Evolutionary conservation across 1,284 basidiomycete species (phyloP), one percentile per base, ranked within the genome.

Genomic region (Amylostereum chailletii): DNA sequence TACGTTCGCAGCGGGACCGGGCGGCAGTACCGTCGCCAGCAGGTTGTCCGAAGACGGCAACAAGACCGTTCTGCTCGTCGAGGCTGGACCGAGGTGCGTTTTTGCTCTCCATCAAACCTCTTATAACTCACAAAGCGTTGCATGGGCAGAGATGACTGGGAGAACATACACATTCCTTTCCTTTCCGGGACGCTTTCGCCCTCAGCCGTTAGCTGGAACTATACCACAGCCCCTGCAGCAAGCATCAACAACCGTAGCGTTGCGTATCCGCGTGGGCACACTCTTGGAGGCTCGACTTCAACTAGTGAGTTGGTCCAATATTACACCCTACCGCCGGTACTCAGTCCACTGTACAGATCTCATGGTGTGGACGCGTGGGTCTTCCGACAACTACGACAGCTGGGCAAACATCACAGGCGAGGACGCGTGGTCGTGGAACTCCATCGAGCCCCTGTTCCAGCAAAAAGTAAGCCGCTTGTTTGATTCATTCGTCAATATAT

Each of bases 401-500:
- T 60, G 54, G 43, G 65, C 67, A 0, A 48, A 53, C 1, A 44
- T 65, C 4, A 65, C 63, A 4, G 58, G 58, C 2, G 65, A 68
- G 40, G 29, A 48, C 0, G 64, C 60, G 3, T 67, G 64, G 66
- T 58, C 57, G 5, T 68, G 64, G 64, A 46, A 57, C 5, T 48
- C 47, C 4, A 51, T 66, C 27, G 34, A 56, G 36, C 49, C 52
- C 3, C 62, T 59, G 41, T 54, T 57, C 19, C 19, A 19, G 47
- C 30, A 29, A 39, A 40, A 52, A 46, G 56, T 58, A 34, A 39
- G 56, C 29, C 29, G n/a, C 30, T 38, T 36, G 19, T 11, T 40
- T 46, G 10, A 37, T 9, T 10, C n/a, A 29, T 19, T n/a, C 39
- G 34, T 40, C n/a, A 27, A 4, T 47, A 29, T 46, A 41, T n/a